phyloP scores from a whole-genome alignment of 257 asterid species.

The Solanum chiquidenum region DNA sequence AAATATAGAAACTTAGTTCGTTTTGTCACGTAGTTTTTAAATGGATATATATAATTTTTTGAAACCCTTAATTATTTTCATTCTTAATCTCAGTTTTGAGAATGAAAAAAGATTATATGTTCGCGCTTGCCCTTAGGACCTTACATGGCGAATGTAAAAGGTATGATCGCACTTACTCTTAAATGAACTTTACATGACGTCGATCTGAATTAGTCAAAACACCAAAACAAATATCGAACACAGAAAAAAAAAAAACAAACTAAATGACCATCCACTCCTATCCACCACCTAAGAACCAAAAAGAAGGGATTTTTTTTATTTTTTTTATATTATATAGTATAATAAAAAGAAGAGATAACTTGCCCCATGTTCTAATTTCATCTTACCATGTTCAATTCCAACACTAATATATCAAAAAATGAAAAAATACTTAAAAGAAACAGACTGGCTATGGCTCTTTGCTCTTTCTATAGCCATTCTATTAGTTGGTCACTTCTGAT shows the following conservation, averaged over 20 bases:
- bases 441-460: background rate
- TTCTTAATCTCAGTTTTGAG: background rate
- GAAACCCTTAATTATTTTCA: background rate
- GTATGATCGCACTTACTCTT: background rate
- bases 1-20: background rate
- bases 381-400: background rate
- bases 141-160: background rate
- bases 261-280: background rate
- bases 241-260: fast-evolving
- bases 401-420: background rate
- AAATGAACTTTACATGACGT: background rate
- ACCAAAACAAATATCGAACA: fast-evolving
- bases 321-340: too few species aligned
- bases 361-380: background rate
- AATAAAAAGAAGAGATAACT: background rate
- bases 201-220: fast-evolving
- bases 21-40: background rate
- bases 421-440: background rate
- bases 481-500: background rate
- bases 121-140: background rate
- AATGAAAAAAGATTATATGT: background rate
- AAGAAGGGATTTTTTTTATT: background rate
- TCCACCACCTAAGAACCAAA: background rate
- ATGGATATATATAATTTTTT: background rate
- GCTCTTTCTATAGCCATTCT: background rate